Percentiles rank a stretch among this genome's conserved stretches.
Conservation (phyloP, 805 yeast genomes). For the Pichia phayaonensis region DNA sequence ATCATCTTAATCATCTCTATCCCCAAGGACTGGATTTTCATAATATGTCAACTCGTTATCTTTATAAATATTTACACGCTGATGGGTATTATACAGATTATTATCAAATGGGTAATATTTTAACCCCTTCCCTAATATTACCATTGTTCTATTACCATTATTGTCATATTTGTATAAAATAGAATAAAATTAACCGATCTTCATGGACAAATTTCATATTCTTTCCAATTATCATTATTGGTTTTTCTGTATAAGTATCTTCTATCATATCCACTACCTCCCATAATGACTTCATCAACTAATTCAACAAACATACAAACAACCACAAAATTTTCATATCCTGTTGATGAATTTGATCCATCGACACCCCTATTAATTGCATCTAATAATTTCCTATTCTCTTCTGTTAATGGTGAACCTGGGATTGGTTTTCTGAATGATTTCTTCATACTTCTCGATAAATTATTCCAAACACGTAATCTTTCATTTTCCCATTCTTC, state of each 20-base stretch:
- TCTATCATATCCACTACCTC: slow-evolving; percentile 40
- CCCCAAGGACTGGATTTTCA: too few species aligned
- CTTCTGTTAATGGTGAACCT: slow-evolving; percentile 48
- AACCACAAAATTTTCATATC: slow-evolving; percentile 58
- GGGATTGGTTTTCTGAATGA: slow-evolving; percentile 71
- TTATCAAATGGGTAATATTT: background rate
- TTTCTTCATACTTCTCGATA: slow-evolving; percentile 54
- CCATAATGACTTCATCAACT: slow-evolving; percentile 62
- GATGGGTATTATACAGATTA: background rate
- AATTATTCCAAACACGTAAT: slow-evolving; percentile 50
- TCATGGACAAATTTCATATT: slow-evolving; percentile 71
- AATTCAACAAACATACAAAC: slow-evolving; percentile 61
- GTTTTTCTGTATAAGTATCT: slow-evolving; percentile 45
- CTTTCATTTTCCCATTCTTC: slow-evolving; percentile 67
- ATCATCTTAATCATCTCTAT: background rate
- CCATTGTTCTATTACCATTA: background rate
- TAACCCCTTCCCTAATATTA: background rate
- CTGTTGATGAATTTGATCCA: slow-evolving; percentile 50
- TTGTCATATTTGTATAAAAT: background rate
- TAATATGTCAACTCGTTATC: background rate
- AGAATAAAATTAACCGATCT: background rate
- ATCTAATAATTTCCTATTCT: slow-evolving; percentile 52
- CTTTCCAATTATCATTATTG: slow-evolving; percentile 61
- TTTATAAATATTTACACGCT: background rate
- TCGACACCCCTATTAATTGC: slow-evolving; percentile 77